Conservation (phyloP, 805 yeast species). For the Wickerhamomyces pijperi region DNA sequence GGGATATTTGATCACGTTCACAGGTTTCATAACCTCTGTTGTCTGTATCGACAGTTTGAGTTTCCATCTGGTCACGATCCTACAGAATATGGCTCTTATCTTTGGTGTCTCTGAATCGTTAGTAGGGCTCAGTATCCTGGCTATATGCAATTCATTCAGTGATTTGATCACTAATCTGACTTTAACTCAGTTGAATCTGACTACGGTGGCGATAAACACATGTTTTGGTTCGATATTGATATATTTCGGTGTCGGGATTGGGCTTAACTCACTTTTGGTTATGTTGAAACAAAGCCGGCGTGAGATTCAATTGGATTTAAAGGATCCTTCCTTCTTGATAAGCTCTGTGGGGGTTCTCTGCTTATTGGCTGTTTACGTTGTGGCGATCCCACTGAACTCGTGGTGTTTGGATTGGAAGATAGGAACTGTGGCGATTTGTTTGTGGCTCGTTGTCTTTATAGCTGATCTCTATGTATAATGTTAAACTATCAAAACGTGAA, state of each 20-base stretch:
- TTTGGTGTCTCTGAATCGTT: constrained; percentile 63
- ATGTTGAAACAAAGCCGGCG: constrained; percentile 5
- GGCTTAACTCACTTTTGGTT: constrained; percentile 46
- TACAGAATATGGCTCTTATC: constrained; percentile 50
- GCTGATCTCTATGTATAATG: background rate
- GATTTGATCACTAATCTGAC: constrained; percentile 79
- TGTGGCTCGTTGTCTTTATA: constrained; percentile 14
- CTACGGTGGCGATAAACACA: constrained; percentile 88
- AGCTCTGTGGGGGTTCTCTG: constrained; percentile 9
- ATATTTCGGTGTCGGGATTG: constrained; percentile 65
- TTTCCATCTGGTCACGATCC: constrained; percentile 51
- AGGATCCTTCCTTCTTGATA: background rate
- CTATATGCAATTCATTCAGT: constrained; percentile 87
- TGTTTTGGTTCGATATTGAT: constrained; percentile 90
- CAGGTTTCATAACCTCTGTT: constrained; percentile 61
- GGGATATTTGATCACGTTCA: constrained; percentile 18
- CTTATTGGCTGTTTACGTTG: constrained; percentile 13
- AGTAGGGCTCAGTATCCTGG: constrained; percentile 79
- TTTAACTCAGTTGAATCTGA: constrained; percentile 70
- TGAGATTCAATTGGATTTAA: background rate
- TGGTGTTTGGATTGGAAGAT: constrained; percentile 16
- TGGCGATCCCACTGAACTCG: constrained; percentile 13
- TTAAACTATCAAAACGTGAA: constrained; percentile 8
- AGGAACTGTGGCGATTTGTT: constrained; percentile 14
- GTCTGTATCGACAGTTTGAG: constrained; percentile 63